Conservation (phyloP, 208 protist genomes). For the Porcisia hertigi region DNA sequence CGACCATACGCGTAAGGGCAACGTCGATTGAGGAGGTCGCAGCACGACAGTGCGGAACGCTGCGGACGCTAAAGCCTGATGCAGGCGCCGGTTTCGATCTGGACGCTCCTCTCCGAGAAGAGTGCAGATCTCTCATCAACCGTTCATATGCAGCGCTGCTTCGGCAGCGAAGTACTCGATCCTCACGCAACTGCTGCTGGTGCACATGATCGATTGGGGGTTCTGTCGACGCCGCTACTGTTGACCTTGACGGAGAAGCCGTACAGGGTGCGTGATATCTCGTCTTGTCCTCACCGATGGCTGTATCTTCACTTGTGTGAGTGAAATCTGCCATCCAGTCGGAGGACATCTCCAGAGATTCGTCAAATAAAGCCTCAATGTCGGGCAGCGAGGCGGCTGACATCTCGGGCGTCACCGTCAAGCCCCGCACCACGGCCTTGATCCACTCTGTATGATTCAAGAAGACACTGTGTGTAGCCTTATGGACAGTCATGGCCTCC, state of each 20-base stretch:
- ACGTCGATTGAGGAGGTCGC: constrained; percentile 14
- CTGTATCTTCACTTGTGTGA: background rate
- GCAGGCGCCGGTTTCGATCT: background rate
- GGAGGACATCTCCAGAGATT: background rate
- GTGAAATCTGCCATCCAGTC: background rate
- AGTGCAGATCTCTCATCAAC: constrained; percentile 8
- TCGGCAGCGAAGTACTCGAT: constrained; percentile 15
- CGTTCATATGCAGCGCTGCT: constrained; percentile 20
- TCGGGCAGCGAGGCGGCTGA: constrained; percentile 14
- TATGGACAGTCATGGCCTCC: constrained; percentile 85
- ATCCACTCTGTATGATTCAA: constrained; percentile 37
- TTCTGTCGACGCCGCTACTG: background rate
- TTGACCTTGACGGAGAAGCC: background rate
- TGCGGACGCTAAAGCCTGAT: no score
- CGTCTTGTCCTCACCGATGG: background rate
- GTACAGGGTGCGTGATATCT: background rate
- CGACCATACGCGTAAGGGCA: constrained; percentile 14
- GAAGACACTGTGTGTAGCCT: constrained; percentile 58
- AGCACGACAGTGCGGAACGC: background rate
- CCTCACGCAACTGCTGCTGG: background rate
- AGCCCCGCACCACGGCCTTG: constrained; percentile 29
- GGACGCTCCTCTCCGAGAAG: background rate
- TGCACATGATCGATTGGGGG: background rate
- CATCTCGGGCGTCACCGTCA: constrained; percentile 40
- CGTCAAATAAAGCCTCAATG: constrained; percentile 15